Evolutionary conservation across 768 basidiomycete genomes (phyloP).

Genomic region (Serpula lacrymans): DNA sequence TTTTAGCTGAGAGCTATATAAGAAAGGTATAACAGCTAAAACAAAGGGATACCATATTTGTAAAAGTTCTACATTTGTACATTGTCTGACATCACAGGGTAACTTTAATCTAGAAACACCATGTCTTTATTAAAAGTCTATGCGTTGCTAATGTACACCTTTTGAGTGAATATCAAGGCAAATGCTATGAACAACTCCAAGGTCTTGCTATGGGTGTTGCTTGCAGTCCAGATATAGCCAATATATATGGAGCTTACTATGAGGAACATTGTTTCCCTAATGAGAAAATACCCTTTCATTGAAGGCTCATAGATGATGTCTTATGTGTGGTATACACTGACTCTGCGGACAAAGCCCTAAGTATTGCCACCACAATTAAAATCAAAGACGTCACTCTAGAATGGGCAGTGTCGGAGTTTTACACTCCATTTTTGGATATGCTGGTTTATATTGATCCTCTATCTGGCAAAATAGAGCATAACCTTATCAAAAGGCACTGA

Average conservation of each 20-base stretch:
- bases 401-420: slow-evolving; percentile 8
- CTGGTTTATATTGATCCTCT: too few relatives aligned
- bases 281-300: slow-evolving; percentile 4
- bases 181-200: slow-evolving; percentile 5
- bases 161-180: slow-evolving; percentile 16
- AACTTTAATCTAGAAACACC: too few relatives aligned
- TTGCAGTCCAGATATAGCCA: slow-evolving; percentile 25
- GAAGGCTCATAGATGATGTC: slow-evolving; percentile 8
- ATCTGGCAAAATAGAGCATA: too few relatives aligned
- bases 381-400: too few relatives aligned
- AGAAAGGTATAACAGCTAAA: too few relatives aligned
- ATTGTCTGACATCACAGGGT: too few relatives aligned
- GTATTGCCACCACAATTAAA: too few relatives aligned
- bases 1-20: too few relatives aligned
- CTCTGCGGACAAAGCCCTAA: slow-evolving; percentile 1
- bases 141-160: slow-evolving; percentile 18
- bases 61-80: too few relatives aligned
- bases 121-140: slow-evolving; percentile 5
- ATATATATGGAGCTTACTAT: slow-evolving; percentile 21
- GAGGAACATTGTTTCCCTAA: slow-evolving; percentile 9
- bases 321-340: slow-evolving; percentile 8
- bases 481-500: too few relatives aligned
- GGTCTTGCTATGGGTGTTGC: slow-evolving; percentile 33
- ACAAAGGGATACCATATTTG: too few relatives aligned
- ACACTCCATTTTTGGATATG: too few relatives aligned